phyloP scores from a whole-genome alignment of 306 rosid genomes.

The Vachellia collinsii region DNA sequence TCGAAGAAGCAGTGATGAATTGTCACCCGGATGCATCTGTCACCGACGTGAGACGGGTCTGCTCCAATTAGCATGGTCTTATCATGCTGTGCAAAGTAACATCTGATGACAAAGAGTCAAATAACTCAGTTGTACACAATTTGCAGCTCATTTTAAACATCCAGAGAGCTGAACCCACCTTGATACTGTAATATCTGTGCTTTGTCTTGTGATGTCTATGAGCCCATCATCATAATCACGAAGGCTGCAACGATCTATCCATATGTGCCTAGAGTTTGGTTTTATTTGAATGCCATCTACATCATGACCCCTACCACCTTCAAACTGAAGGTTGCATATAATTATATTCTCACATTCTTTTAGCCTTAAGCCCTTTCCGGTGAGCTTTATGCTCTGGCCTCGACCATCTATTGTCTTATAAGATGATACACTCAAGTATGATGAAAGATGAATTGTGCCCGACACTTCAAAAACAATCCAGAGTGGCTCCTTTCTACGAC shows the following conservation, averaged over 20 bases:
- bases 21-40: constrained; percentile 87
- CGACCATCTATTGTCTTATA: constrained; percentile 84
- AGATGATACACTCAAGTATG: constrained; percentile 71
- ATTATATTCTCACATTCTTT: constrained; percentile 92
- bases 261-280: constrained; percentile 83
- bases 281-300: constrained; percentile 93
- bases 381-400: constrained; percentile 74
- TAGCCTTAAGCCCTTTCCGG: constrained; percentile 86
- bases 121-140: constrained; percentile 22
- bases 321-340: constrained; percentile 91
- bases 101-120: constrained; percentile 55
- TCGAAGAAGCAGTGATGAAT: constrained; percentile 97
- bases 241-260: constrained; percentile 95
- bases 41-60: constrained; percentile 72
- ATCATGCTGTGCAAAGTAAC: constrained; percentile 80
- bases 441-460: constrained; percentile 62
- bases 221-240: constrained; percentile 93
- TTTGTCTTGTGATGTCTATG: constrained; percentile 83
- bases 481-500: constrained; percentile 60
- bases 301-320: constrained; percentile 96
- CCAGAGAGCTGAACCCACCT: constrained; percentile 55
- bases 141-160: not conserved
- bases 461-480: constrained; percentile 80
- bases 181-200: constrained; percentile 90
- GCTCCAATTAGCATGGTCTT: constrained; percentile 95